Evolutionary conservation across 192 early-diverging fungal species (phyloP).

Genomic region (Phycomyces nitens): DNA sequence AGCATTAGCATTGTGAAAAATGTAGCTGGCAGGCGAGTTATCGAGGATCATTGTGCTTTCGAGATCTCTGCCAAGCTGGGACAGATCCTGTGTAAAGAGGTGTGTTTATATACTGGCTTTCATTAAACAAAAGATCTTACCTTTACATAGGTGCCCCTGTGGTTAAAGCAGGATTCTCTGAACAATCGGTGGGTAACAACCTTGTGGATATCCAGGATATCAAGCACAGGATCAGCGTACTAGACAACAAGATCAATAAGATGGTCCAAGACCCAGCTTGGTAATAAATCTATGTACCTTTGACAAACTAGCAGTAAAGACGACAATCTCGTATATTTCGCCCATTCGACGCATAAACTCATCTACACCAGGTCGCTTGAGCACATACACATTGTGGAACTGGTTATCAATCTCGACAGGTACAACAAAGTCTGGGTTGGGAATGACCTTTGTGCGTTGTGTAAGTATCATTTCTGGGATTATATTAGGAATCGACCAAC

Average conservation of each 20-base stretch:
- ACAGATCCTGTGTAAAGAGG: too few species aligned
- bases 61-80: slow-evolving; percentile 73
- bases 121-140: too few species aligned
- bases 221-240: slow-evolving; percentile 98
- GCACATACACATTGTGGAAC: slow-evolving; percentile 91
- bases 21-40: slow-evolving; percentile 82
- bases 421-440: slow-evolving; percentile 85
- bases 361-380: slow-evolving; percentile 96
- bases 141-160: slow-evolving; percentile 98
- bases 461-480: too few species aligned
- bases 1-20: slow-evolving; percentile 85
- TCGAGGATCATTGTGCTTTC: slow-evolving; percentile 78
- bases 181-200: slow-evolving; percentile 93
- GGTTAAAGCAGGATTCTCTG: slow-evolving; percentile 91
- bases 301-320: slow-evolving; percentile 92
- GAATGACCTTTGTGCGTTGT: slow-evolving; percentile 36
- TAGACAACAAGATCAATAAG: slow-evolving; percentile 26
- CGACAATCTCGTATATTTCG: slow-evolving; percentile 86
- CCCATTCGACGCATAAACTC: slow-evolving; percentile 85
- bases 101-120: too few species aligned
- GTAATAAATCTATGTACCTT: slow-evolving; percentile 50
- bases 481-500: background rate
- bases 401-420: slow-evolving; percentile 90
- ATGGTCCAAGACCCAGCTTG: background rate
- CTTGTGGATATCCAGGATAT: slow-evolving; percentile 79